phyloP scores from a whole-genome alignment of 2,329 filamentous ascomycete species.

The Colletotrichum nymphaeae region DNA sequence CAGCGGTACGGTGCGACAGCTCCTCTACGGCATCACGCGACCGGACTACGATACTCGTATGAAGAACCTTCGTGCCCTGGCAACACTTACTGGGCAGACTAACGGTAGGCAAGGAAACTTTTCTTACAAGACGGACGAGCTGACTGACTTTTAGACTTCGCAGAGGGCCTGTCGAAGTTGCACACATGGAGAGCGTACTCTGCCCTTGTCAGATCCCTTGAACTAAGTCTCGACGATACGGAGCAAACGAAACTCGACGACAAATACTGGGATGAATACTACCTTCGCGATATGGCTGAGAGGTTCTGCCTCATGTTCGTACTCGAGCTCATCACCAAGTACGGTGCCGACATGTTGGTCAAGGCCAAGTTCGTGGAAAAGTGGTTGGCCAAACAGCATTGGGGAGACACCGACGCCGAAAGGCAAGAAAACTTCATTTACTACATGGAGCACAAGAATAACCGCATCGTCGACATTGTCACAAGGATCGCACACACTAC shows the following conservation, averaged over 20 bases:
- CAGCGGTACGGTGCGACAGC: constrained; percentile 56
- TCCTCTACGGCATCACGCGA: constrained; percentile 69
- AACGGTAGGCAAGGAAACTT: constrained; percentile 13
- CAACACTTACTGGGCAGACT: constrained; percentile 61
- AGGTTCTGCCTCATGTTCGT: constrained; percentile 70
- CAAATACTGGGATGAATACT: constrained; percentile 71
- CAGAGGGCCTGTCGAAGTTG: constrained; percentile 58
- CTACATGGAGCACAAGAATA: constrained; percentile 62
- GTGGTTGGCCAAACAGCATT: constrained; percentile 81
- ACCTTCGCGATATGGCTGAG: constrained; percentile 70
- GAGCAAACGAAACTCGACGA: constrained; percentile 64
- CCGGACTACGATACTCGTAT: constrained; percentile 70
- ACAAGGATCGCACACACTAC: constrained; percentile 59
- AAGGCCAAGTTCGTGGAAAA: constrained; percentile 75
- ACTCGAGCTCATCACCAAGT: constrained; percentile 68
- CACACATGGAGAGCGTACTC: constrained; percentile 63
- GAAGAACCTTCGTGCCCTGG: constrained; percentile 66
- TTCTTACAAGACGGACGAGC: constrained; percentile 7
- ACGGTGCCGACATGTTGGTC: constrained; percentile 67
- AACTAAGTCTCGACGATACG: constrained; percentile 63
- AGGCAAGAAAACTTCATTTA: constrained; percentile 63
- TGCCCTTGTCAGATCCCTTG: constrained; percentile 70
- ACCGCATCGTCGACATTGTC: constrained; percentile 65
- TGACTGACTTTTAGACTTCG: constrained; percentile 39
- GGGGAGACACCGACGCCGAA: constrained; percentile 68